Evolutionary conservation across 352 stramenopile species (phyloP).

Genomic region (Phytophthora pistaciae): DNA sequence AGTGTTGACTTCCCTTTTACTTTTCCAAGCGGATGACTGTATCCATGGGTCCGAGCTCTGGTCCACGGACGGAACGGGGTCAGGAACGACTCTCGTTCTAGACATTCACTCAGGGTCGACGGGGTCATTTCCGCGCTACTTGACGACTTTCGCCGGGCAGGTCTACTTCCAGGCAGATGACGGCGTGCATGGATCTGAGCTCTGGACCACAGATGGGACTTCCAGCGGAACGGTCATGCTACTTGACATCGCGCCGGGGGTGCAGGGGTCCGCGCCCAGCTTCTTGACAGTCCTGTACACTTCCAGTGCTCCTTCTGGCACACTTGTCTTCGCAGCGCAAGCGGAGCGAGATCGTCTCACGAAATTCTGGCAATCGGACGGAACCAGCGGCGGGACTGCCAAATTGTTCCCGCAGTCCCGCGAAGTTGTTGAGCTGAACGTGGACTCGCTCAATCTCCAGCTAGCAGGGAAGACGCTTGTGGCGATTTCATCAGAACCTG

Average conservation of each 20-base stretch:
- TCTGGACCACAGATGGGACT: slow-evolving; percentile 83
- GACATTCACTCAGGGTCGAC: slow-evolving; percentile 61
- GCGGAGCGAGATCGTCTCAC: slow-evolving; percentile 36
- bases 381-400: slow-evolving; percentile 45
- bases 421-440: slow-evolving; percentile 44
- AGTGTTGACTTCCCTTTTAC: slow-evolving; percentile 43
- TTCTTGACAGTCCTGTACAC: slow-evolving; percentile 52
- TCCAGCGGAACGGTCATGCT: slow-evolving; percentile 58
- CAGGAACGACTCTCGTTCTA: slow-evolving; percentile 62
- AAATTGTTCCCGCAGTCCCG: slow-evolving; percentile 43
- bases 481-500: slow-evolving; percentile 16
- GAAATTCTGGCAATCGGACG: slow-evolving; percentile 73
- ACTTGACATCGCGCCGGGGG: slow-evolving; percentile 64
- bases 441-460: slow-evolving; percentile 41
- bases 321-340: slow-evolving; percentile 49
- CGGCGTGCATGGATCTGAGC: slow-evolving; percentile 71
- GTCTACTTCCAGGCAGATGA: slow-evolving; percentile 90
- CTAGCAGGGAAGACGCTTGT: slow-evolving; percentile 14
- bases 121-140: slow-evolving; percentile 59
- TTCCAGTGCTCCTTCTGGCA: not conserved
- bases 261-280: slow-evolving; percentile 37
- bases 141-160: slow-evolving; percentile 52
- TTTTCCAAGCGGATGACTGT: slow-evolving; percentile 91
- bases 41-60: slow-evolving; percentile 86
- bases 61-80: slow-evolving; percentile 61